Evolutionary conservation across 129 eudicot species (phyloP).

Genomic region (Artemisia tridentata): DNA sequence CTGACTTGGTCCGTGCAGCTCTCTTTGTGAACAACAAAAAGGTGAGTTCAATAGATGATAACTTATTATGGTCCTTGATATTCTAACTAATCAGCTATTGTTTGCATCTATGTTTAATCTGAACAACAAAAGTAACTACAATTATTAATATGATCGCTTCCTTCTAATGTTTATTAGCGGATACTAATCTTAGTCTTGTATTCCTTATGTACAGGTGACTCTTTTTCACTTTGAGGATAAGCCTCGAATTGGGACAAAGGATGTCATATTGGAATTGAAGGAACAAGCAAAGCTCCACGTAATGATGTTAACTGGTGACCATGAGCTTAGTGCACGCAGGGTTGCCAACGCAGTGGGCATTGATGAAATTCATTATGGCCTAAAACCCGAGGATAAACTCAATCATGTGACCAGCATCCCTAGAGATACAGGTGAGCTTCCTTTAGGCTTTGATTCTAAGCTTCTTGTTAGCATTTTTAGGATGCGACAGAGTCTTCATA

Average conservation of each 20-base stretch:
- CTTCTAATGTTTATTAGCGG: background rate
- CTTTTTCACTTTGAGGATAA: slow-evolving; percentile 92
- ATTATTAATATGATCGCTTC: no score
- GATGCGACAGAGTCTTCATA: background rate
- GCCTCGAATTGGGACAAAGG: slow-evolving; percentile 71
- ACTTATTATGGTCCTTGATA: background rate
- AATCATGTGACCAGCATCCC: slow-evolving; percentile 84
- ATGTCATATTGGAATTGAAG: slow-evolving; percentile 62
- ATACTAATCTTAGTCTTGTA: background rate
- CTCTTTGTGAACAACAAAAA: slow-evolving; percentile 84
- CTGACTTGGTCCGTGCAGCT: slow-evolving; percentile 88
- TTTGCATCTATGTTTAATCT: background rate
- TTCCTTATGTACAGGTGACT: slow-evolving; percentile 56
- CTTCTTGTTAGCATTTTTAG: background rate
- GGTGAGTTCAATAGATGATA: slow-evolving; percentile 28
- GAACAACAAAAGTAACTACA: background rate
- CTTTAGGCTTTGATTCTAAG: background rate
- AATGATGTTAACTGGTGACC: slow-evolving; percentile 99
- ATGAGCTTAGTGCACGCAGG: slow-evolving; percentile 84
- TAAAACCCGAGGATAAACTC: slow-evolving; percentile 97
- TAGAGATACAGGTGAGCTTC: slow-evolving; percentile 68
- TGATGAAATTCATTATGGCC: slow-evolving; percentile 71
- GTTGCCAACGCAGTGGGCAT: slow-evolving; percentile 93
- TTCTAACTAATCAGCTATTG: background rate
- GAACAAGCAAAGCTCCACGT: slow-evolving; percentile 77